Evolutionary conservation across 106 monocot genomes (phyloP).

Genomic region (Ottelia alismoides): DNA sequence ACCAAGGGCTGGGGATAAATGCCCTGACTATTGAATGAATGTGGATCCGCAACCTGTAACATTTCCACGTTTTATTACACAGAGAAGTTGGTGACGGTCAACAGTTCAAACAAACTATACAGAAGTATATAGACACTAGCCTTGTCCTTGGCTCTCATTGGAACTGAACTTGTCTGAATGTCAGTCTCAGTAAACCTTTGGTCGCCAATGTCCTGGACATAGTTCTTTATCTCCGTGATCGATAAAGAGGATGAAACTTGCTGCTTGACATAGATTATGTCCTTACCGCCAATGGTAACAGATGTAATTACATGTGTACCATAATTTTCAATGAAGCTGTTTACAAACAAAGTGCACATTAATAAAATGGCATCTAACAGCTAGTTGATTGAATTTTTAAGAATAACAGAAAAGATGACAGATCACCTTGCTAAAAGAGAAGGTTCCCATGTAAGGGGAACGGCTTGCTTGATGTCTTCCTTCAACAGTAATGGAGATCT

Average conservation of each 20-base stretch:
- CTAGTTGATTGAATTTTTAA: too few relatives aligned
- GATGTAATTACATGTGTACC: constrained; percentile 89
- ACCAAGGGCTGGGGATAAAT: constrained; percentile 10
- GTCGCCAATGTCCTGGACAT: constrained; percentile 67
- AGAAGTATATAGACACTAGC: constrained; percentile 3
- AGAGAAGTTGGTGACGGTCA: neutral
- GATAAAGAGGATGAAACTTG: constrained; percentile 69
- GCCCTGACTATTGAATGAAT: constrained; percentile 9
- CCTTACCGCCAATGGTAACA: constrained; percentile 91
- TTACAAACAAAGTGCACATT: neutral
- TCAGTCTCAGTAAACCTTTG: constrained; percentile 55
- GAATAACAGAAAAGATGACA: neutral
- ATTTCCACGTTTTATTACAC: constrained; percentile 2
- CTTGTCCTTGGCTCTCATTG: constrained; percentile 22
- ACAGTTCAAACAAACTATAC: neutral
- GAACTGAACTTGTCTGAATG: constrained; percentile 25
- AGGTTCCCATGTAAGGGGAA: constrained; percentile 76
- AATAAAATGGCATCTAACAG: neutral
- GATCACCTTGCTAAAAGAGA: constrained; percentile 73
- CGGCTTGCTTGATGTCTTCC: constrained; percentile 49
- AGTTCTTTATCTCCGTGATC: constrained; percentile 58
- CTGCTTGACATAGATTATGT: constrained; percentile 85
- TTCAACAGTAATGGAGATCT: constrained; percentile 24
- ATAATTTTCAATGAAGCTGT: constrained; percentile 92
- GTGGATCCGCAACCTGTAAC: constrained; percentile 32